Percentiles rank a stretch among this genome's conserved stretches.
Evolutionary conservation across 1,284 basidiomycete species (phyloP).

Genomic region (Cryptococcus sp.): DNA sequence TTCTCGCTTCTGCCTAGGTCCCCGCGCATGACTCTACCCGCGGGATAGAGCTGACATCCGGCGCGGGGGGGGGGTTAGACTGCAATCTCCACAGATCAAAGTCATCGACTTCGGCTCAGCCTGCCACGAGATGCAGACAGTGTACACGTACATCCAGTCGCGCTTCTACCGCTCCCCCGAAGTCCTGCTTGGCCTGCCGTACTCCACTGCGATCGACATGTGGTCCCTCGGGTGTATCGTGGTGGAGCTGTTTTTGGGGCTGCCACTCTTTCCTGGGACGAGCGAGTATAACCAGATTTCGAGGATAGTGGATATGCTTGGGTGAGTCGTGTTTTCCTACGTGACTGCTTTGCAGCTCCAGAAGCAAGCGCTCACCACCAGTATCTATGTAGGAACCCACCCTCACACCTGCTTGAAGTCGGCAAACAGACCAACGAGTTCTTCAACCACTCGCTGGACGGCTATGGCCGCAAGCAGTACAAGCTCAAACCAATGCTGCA

Average conservation of each 20-base stretch:
- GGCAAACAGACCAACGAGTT: constrained; percentile 96
- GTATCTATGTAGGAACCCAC: constrained; percentile 56
- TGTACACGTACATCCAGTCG: constrained; percentile 99
- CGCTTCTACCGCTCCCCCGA: constrained; percentile 98
- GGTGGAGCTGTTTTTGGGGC: constrained; percentile 92
- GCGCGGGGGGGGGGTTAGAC: constrained; percentile 54
- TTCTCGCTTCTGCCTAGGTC: neutral
- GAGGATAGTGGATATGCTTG: constrained; percentile 96
- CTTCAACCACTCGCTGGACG: constrained; percentile 75
- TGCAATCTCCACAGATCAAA: constrained; percentile 98
- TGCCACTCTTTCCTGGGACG: constrained; percentile 95
- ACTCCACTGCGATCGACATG: constrained; percentile 92
- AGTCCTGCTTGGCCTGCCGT: constrained; percentile 90
- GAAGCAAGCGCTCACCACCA: neutral
- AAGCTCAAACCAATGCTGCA: constrained; percentile 89
- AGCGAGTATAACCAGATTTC: constrained; percentile 99
- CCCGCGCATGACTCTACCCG: constrained; percentile 8
- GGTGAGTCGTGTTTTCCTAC: constrained; percentile 58
- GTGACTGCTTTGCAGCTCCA: neutral
- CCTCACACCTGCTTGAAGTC: constrained; percentile 87
- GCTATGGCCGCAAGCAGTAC: constrained; percentile 82
- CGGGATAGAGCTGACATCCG: constrained; percentile 2
- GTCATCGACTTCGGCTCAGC: constrained; percentile 99
- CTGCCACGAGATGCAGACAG: constrained; percentile 96
- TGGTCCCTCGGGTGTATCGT: constrained; percentile 99